Evolutionary conservation across 2,329 filamentous ascomycete genomes (phyloP), one percentile per base, ranked within the genome.

Genomic region (Paecilomyces variotii): DNA sequence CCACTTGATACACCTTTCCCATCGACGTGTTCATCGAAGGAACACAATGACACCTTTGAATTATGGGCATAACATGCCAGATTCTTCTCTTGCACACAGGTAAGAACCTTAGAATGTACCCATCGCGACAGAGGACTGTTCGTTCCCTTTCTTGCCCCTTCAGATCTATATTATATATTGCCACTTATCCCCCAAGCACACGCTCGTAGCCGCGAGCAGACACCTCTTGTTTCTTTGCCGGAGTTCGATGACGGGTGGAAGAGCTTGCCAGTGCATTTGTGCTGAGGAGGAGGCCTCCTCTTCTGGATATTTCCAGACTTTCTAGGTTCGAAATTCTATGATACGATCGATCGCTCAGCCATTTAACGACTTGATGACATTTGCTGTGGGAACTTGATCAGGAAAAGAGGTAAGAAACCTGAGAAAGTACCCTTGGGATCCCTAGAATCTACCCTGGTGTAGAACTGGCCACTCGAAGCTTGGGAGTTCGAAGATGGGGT

Each of bases 241-340:
- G 39, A 45, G 39, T 45, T 56, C 39, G 26, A 55, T 28, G 39
- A 34, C 7, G 45, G 57, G 57, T 58, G 57, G 57, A 58, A 58
- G 57, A 56, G 27, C 57, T 58, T 58, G 35, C 57, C 39, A 58
- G 54, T 49, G 14, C 26, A 54, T 28, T 19, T 58, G 56, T 58
- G 56, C 56, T 58, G 39, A 45, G 35, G 39, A 45, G n/a, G 39
- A 39, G 39, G 39, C 24, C 19, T 24, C n/a, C 39, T 45, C 39
- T 45, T 45, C 39, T 45, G 39, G 39, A 7, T 45, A 1, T 45
- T 24, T 45, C 39, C 39, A 45, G 39, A 24, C 19, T 9, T 7
- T 45, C 5, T 19, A 45, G 39, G 39, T 24, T 45, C 39, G 39
- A 45, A 4, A 45, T 24, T 45, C 3, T 14, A 19, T 45, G 39